These are phyloP conservation scores for Drechslerella dactyloides DNA, from an alignment of 2,329 filamentous ascomycete species.

Conservation along the genomic window DNA sequence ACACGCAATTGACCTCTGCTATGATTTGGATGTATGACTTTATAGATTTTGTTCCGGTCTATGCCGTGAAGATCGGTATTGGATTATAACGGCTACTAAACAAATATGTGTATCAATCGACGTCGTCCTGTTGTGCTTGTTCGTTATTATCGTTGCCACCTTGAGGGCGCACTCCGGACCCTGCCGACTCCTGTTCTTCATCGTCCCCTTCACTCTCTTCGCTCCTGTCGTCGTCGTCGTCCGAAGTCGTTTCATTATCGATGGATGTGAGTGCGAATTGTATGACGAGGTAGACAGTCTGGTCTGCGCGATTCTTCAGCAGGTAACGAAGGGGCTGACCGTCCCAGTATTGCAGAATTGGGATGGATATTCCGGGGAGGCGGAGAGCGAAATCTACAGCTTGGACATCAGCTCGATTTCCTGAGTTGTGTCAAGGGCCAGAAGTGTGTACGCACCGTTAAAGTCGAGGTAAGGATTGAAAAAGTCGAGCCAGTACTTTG, in stretches of 20 bases:
- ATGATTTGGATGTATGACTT: no score
- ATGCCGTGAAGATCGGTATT: no score
- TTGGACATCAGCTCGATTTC: no score
- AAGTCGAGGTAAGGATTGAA: conserved; percentile 94
- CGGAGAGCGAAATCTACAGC: conserved; percentile 70
- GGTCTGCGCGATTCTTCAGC: conserved; percentile 77
- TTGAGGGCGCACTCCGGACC: conserved; percentile 13
- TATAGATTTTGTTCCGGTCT: no score
- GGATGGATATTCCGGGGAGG: conserved; percentile 74
- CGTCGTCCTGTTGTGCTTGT: neutral
- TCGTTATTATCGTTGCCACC: conserved; percentile 19
- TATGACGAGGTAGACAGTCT: conserved; percentile 78
- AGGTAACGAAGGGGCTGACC: conserved; percentile 83
- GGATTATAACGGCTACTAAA: no score
- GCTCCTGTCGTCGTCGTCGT: conserved; percentile 61
- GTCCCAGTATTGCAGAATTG: conserved; percentile 80
- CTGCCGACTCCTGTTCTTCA: conserved; percentile 34
- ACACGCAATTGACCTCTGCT: no score
- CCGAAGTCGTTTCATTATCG: conserved; percentile 63
- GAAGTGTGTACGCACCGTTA: conserved; percentile 62
- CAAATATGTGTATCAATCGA: no score
- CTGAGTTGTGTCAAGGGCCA: neutral
- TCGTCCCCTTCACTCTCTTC: conserved; percentile 39
- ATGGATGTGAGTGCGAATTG: conserved; percentile 77
- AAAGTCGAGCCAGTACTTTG: conserved; percentile 73